These are phyloP conservation scores for Saccharomycopsis phalli DNA, from an alignment of 1,139 yeast species.

Conservation along the genomic window DNA sequence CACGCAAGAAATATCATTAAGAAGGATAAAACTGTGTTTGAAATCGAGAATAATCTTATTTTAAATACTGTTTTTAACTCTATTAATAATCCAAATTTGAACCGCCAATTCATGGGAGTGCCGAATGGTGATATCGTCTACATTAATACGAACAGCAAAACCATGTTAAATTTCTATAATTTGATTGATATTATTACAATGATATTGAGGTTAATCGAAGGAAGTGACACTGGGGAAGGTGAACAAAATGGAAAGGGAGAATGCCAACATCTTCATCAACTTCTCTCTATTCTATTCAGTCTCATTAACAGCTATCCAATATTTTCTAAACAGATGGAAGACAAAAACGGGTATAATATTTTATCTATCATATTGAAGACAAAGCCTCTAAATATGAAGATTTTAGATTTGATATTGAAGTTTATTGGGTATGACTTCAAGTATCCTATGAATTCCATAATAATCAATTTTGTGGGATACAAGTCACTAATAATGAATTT, in stretches of 20 bases:
- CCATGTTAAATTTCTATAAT: slow-evolving; percentile 26
- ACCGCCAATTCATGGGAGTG: slow-evolving; percentile 21
- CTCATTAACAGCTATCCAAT: slow-evolving; percentile 28
- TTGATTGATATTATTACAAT: slow-evolving; percentile 32
- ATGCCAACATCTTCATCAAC: no score
- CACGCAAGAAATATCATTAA: slow-evolving; percentile 20
- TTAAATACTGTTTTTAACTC: slow-evolving; percentile 21
- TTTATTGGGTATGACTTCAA: slow-evolving; percentile 38
- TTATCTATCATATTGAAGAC: slow-evolving; percentile 34
- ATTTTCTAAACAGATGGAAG: slow-evolving; percentile 32
- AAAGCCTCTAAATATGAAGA: no score
- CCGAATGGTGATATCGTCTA: slow-evolving; percentile 1
- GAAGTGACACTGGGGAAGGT: slow-evolving; percentile 26
- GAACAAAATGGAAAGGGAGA: slow-evolving; percentile 2
- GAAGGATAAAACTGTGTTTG: slow-evolving; percentile 1
- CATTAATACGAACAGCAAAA: slow-evolving; percentile 8
- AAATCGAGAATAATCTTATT: slow-evolving; percentile 16
- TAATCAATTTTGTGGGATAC: slow-evolving; percentile 39
- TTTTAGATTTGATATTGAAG: slow-evolving; percentile 34
- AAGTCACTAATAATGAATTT: slow-evolving; percentile 38
- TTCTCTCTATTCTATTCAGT: slow-evolving; percentile 29
- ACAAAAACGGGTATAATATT: slow-evolving; percentile 35
- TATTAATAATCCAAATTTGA: slow-evolving; percentile 20
- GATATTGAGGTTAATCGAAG: slow-evolving; percentile 26
- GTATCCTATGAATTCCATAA: slow-evolving; percentile 35